Evolutionary conservation across 2,329 filamentous ascomycete species (phyloP).

Genomic region (Fusarium sp.): DNA sequence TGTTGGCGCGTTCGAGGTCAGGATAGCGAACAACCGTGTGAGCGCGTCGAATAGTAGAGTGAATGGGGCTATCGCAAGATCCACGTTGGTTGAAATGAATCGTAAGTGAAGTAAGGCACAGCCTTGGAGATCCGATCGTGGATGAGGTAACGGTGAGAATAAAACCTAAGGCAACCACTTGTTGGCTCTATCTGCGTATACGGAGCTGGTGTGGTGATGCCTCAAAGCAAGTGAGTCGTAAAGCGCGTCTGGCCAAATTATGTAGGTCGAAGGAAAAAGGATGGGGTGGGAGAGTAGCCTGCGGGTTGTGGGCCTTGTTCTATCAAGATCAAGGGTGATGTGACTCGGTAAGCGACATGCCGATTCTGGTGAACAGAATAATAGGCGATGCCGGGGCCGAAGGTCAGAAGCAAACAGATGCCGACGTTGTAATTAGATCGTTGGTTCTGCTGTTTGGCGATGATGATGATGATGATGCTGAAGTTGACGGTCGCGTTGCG

Average conservation of each 20-base stretch:
- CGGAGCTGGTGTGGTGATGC: slow-evolving; percentile 34
- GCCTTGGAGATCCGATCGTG: slow-evolving; percentile 22
- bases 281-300: slow-evolving; percentile 16
- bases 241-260: slow-evolving; percentile 32
- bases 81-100: slow-evolving; percentile 11
- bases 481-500: slow-evolving; percentile 41
- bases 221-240: slow-evolving; percentile 26
- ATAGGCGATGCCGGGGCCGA: slow-evolving; percentile 18
- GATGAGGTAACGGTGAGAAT: neutral
- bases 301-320: slow-evolving; percentile 22
- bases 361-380: slow-evolving; percentile 36
- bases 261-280: slow-evolving; percentile 21
- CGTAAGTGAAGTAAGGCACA: slow-evolving; percentile 29
- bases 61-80: slow-evolving; percentile 28
- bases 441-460: slow-evolving; percentile 30
- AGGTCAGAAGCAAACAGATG: slow-evolving; percentile 31
- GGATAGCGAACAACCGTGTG: slow-evolving; percentile 4
- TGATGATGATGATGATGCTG: slow-evolving; percentile 39
- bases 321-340: slow-evolving; percentile 37
- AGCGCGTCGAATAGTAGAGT: slow-evolving; percentile 5
- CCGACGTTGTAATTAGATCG: slow-evolving; percentile 32
- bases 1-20: slow-evolving; percentile 2
- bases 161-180: slow-evolving; percentile 14
- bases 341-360: slow-evolving; percentile 24
- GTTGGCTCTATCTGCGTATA: slow-evolving; percentile 30